phyloP scores from a whole-genome alignment of 208 protist species.

The Crithidia expoeki region DNA sequence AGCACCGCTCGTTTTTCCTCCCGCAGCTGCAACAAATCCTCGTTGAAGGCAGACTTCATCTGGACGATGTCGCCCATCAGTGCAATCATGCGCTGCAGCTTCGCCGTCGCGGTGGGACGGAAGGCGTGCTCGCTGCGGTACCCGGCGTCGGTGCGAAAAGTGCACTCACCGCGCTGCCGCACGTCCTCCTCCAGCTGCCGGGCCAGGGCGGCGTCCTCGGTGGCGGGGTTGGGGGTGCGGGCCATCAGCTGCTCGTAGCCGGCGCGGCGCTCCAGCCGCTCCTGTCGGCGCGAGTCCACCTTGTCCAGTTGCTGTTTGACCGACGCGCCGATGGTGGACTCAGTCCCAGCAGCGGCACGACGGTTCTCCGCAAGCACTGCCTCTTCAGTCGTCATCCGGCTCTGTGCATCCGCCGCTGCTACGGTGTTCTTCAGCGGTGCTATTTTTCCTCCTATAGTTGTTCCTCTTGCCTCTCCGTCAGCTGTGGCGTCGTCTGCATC shows the following conservation, averaged over 20 bases:
- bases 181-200: constrained; percentile 74
- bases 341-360: background rate
- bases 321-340: constrained; percentile 51
- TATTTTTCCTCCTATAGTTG: background rate
- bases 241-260: constrained; percentile 70
- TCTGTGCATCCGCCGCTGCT: background rate
- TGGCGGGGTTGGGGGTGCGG: constrained; percentile 76
- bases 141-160: constrained; percentile 89
- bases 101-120: constrained; percentile 93
- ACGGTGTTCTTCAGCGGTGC: background rate
- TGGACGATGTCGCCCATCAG: constrained; percentile 87
- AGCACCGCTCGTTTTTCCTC: constrained; percentile 88
- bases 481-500: constrained; percentile 3
- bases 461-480: constrained; percentile 6
- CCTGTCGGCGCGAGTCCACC: constrained; percentile 80
- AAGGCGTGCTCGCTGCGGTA: constrained; percentile 73
- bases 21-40: constrained; percentile 83
- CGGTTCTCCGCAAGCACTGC: background rate
- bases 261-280: constrained; percentile 70
- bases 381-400: background rate
- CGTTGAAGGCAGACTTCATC: constrained; percentile 92
- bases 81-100: constrained; percentile 92
- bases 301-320: constrained; percentile 90
- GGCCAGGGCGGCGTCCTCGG: constrained; percentile 78
- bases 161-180: constrained; percentile 91